Evolutionary conservation across 2,329 filamentous ascomycete species (phyloP), one percentile per base, ranked within the genome.

Genomic region (Fusarium goolgardi): DNA sequence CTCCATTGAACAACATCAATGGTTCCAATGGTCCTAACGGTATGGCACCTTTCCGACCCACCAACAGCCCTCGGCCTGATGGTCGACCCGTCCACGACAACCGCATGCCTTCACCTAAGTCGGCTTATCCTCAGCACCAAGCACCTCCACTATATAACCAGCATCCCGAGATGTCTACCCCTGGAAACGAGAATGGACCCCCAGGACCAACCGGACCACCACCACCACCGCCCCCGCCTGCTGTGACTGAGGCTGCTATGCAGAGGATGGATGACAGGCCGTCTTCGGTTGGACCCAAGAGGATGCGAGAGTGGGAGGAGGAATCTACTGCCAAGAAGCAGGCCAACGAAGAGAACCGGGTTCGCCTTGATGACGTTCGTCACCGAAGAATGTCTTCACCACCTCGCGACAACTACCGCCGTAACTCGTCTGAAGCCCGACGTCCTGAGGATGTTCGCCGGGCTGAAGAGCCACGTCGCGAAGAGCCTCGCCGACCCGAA

Each of bases 261-360:
- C 90, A 85, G 57, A 79, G 81, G 55, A 82, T 87, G 62, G 86
- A 88, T 55, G 85, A 97, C 57, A 87, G 94, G n/a, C 92, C 94
- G 20, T 81, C 90, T 2, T 96, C 93, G 37, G 91, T 92, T 13
- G 87, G 87, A 5, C 88, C 91, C 59, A 99, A 99, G 85, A 88
- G 96, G 59, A 86, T 90, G 77, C 90, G 94, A 49, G 96, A 98
- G 75, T 97, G 96, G 94, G 96, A 98, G 71, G 91, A 95, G 35
- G 93, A 96, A 35, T 82, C 88, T 23, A 81, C 89, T 6, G 84
- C 85, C 44, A 97, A 97, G 83, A 97, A 97, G 82, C 89, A 92
- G 64, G 90, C 92, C 12, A 97, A 90, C 39, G 95, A 98, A 7
- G 94, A 97, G 78, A 93, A 87, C 68, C 90, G 95, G 43, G 92